Conservation (phyloP, 1,139 yeast species). For the Geotrichum citri-aurantii region DNA sequence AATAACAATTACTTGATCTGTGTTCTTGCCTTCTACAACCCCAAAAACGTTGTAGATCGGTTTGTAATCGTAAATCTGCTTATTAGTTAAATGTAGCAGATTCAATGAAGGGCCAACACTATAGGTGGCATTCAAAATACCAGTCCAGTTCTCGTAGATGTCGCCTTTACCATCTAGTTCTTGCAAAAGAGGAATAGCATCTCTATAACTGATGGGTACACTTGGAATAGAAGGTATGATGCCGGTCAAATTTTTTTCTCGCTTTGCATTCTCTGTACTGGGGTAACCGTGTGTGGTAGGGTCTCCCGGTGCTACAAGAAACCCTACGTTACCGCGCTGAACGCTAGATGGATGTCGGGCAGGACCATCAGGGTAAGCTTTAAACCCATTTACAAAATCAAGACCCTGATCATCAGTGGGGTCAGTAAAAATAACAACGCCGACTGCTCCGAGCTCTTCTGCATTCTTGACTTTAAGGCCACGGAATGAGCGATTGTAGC, state of each 20-base stretch:
- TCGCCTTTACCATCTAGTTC: conserved; percentile 52
- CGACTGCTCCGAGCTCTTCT: conserved; percentile 55
- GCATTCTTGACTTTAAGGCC: conserved; percentile 67
- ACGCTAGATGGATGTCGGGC: conserved; percentile 65
- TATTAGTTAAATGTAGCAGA: conserved; percentile 46
- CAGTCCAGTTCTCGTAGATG: conserved; percentile 41
- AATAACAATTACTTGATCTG: conserved; percentile 48
- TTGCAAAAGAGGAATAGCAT: conserved; percentile 52
- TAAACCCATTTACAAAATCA: conserved; percentile 46
- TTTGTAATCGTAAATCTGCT: conserved; percentile 49
- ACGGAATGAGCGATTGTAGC: conserved; percentile 56
- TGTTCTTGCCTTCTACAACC: conserved; percentile 45
- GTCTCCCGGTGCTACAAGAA: conserved; percentile 78
- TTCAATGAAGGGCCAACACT: conserved; percentile 56
- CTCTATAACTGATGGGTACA: conserved; percentile 55
- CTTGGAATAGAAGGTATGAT: conserved; percentile 56
- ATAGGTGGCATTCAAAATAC: conserved; percentile 48
- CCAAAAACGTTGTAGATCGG: conserved; percentile 59
- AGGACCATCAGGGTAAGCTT: conserved; percentile 59
- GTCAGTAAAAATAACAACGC: conserved; percentile 55
- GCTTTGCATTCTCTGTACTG: conserved; percentile 46
- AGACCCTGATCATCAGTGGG: conserved; percentile 56
- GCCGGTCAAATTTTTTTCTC: conserved; percentile 43
- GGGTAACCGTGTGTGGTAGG: conserved; percentile 85
- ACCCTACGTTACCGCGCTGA: conserved; percentile 80